Base-by-base conservation (phyloP, 2,329 filamentous ascomycete species). In the Aspergillus sp. region DNA sequence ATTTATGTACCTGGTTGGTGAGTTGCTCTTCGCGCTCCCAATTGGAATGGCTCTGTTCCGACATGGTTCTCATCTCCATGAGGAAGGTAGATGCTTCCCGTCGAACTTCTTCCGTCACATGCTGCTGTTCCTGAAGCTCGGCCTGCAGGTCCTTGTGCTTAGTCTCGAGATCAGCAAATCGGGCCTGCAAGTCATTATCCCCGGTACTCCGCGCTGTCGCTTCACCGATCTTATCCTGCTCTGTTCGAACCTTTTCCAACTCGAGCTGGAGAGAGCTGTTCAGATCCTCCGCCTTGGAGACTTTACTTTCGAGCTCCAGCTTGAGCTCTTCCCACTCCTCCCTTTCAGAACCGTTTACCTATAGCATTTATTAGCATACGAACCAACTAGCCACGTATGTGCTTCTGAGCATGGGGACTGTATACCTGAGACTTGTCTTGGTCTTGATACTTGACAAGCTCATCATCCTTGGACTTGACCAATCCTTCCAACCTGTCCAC, bases 21-120 rank as follows among this genome's bases (percentile, higher is more conserved):
- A 97, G 75, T 54, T 83, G 81, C 40, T 89, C 82, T 65, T 97
- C 90, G 53, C 84, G 85, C 53, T 95, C 89, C 64, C 88, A 85
- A 6, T 85, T 83, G 8, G 83, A 77, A 50, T 82, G 83, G 57
- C 86, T 93, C 54, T 90, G 85, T 52, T 89, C 79, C 5, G 90
- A 94, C 37, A 97, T 76, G 37, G 80, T 74, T 50, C 88, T 83
- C 93, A 97, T 98, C 66, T 98, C 93, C 49, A 81, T 77, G 35
- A 98, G 69, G 62, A 91, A 95, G 39, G 83, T 79, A 44, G 88
- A 83, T 0, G 90, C 90, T 68, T 96, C 88, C 43, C 79, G 81
- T 26, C 88, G 82, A 29, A 96, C 93, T 58, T 95, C 87, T 48
- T 94, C 86, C 0, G 90, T 95, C 2, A 93, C 79, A 45, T 85